A percentile compares a stretch with the other conserved stretches of the same genome.
phyloP scores from a whole-genome alignment of 441 rosid species.

The Populus hybrid region DNA sequence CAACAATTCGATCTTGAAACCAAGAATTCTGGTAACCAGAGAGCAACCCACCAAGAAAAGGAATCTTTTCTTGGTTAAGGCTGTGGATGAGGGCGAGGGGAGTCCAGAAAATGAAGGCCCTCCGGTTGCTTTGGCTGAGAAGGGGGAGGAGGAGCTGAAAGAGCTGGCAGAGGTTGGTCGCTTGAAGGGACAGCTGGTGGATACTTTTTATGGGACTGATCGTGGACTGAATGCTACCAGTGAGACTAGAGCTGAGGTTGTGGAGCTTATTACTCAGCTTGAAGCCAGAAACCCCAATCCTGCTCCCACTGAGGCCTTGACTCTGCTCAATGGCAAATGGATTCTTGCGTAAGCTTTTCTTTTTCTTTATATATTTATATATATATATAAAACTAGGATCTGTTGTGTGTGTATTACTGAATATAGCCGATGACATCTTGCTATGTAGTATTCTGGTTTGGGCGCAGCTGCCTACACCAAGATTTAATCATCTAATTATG shows the following conservation, averaged over 20 bases:
- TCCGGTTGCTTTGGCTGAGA: constrained; percentile 37
- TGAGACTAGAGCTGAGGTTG: constrained; percentile 87
- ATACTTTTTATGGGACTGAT: constrained; percentile 77
- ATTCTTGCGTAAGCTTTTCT: constrained; percentile 67
- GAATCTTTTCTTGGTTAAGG: constrained; percentile 35
- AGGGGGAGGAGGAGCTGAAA: constrained; percentile 31
- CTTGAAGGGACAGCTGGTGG: constrained; percentile 63
- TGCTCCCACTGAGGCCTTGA: constrained; percentile 74
- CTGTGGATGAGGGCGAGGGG: constrained; percentile 39
- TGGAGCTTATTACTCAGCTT: constrained; percentile 84
- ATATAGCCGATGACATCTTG: not conserved
- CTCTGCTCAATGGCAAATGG: constrained; percentile 92
- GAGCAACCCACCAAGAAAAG: constrained; percentile 7
- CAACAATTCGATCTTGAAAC: not conserved
- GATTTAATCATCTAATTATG: not conserved
- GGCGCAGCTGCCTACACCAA: not conserved
- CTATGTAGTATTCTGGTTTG: not conserved
- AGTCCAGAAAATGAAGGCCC: constrained; percentile 32
- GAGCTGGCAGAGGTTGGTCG: constrained; percentile 45
- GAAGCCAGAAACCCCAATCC: constrained; percentile 89
- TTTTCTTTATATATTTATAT: too few relatives aligned
- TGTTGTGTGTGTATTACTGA: not conserved
- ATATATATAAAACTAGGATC: too few relatives aligned
- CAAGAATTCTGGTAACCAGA: not conserved
- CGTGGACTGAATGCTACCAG: constrained; percentile 68